phyloP scores from a whole-genome alignment of 176 grass and related monocot genomes.

The Avena sativa region DNA sequence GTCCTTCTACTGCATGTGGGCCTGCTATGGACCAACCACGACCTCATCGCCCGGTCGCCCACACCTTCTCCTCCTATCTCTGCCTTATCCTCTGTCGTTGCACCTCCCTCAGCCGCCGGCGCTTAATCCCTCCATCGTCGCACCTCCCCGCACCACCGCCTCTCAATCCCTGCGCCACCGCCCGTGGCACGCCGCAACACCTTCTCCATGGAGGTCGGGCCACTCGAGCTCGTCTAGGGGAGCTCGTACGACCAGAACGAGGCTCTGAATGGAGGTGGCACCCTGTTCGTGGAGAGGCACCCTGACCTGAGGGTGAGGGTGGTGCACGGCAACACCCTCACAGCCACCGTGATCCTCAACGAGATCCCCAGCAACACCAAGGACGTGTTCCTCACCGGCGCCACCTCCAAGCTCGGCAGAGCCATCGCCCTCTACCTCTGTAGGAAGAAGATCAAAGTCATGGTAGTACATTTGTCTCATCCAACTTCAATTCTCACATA shows the following conservation, averaged over 20 bases:
- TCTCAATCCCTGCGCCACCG: too few relatives aligned
- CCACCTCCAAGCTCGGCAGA: conserved; percentile 92
- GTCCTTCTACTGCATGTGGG: too few relatives aligned
- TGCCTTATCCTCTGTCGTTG: too few relatives aligned
- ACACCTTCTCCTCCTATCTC: too few relatives aligned
- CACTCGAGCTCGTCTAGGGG: too few relatives aligned
- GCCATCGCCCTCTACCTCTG: conserved; percentile 92
- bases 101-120: too few relatives aligned
- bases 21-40: too few relatives aligned
- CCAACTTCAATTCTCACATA: not conserved
- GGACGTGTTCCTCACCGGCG: conserved; percentile 88
- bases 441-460: conserved; percentile 72
- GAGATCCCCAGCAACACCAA: conserved; percentile 74
- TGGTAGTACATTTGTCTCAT: conserved; percentile 52
- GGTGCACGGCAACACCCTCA: conserved; percentile 96
- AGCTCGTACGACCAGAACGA: conserved; percentile 60
- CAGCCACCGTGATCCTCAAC: conserved; percentile 88
- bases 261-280: conserved; percentile 84
- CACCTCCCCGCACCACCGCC: too few relatives aligned
- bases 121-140: too few relatives aligned
- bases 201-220: too few relatives aligned
- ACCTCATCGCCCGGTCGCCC: too few relatives aligned
- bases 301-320: conserved; percentile 77
- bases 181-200: too few relatives aligned
- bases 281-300: conserved; percentile 79